Evolutionary conservation across 257 asterid genomes (phyloP).

Genomic region (Linderniella brevidens): DNA sequence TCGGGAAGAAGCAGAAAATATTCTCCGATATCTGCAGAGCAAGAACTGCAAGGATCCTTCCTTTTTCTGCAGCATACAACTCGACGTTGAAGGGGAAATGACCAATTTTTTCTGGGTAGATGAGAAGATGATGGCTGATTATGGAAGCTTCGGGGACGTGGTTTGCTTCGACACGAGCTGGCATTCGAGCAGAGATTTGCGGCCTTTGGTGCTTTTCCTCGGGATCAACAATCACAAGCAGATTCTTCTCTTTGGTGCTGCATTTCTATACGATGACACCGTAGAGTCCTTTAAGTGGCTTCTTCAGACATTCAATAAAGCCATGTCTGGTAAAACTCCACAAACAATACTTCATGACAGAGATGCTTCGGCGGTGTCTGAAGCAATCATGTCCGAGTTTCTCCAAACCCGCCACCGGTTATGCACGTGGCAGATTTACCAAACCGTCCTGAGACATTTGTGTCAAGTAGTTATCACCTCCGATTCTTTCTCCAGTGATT

Average conservation of each 20-base stretch:
- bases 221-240: slow-evolving; percentile 45
- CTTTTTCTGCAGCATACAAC: slow-evolving; percentile 26
- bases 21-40: no score
- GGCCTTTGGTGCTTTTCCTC: slow-evolving; percentile 29
- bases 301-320: slow-evolving; percentile 21
- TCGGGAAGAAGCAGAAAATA: no score
- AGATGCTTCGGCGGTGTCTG: slow-evolving; percentile 22
- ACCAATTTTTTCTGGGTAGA: slow-evolving; percentile 53
- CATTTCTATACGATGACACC: slow-evolving; percentile 28
- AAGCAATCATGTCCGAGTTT: slow-evolving; percentile 25
- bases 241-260: slow-evolving; percentile 38
- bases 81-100: slow-evolving; percentile 31
- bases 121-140: slow-evolving; percentile 38
- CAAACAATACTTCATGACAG: slow-evolving; percentile 31
- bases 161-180: slow-evolving; percentile 36
- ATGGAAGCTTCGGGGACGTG: slow-evolving; percentile 40
- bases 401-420: slow-evolving; percentile 26
- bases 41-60: slow-evolving; percentile 41
- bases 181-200: slow-evolving; percentile 22
- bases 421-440: slow-evolving; percentile 36
- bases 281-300: slow-evolving; percentile 37
- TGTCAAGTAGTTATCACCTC: slow-evolving; percentile 16
- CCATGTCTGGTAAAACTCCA: slow-evolving; percentile 30
- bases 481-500: slow-evolving; percentile 29
- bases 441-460: slow-evolving; percentile 22